These are phyloP conservation scores for Hypoxylon sp. DNA, from an alignment of 2,329 filamentous ascomycete species.

Conservation along the genomic window DNA sequence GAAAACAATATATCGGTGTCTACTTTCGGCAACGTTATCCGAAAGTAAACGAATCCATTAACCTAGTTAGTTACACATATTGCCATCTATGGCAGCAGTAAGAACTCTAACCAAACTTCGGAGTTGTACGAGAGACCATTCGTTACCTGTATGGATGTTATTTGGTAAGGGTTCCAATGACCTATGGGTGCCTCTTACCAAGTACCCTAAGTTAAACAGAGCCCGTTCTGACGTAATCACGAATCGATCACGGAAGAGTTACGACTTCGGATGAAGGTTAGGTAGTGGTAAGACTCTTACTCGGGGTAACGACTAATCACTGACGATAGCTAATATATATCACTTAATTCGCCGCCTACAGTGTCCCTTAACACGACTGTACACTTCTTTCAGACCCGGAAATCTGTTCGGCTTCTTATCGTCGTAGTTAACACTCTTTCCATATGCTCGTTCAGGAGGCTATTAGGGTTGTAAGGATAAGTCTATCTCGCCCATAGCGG, in stretches of 20 bases:
- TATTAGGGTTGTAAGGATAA: not conserved
- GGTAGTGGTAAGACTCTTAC: not conserved
- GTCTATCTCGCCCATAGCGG: not conserved
- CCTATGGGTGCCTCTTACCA: not conserved
- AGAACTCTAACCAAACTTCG: constrained; percentile 11
- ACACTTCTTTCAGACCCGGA: not conserved
- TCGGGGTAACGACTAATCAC: not conserved
- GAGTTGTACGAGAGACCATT: not conserved
- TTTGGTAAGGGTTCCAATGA: not conserved
- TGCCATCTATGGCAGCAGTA: constrained; percentile 1
- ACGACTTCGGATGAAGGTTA: not conserved
- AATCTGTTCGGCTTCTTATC: not conserved
- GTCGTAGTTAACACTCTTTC: not conserved
- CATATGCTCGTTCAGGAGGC: not conserved
- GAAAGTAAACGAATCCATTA: not conserved
- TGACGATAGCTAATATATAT: not conserved
- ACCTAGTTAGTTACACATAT: not conserved
- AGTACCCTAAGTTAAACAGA: not conserved
- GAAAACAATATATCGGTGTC: not conserved
- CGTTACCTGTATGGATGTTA: not conserved
- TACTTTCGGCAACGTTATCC: not conserved
- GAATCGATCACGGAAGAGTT: not conserved
- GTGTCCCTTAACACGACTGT: not conserved
- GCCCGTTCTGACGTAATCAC: not conserved
- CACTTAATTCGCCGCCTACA: not conserved